Evolutionary conservation across 495 filamentous ascomycete genomes (phyloP).

Genomic region (Aspergillus sparsus): DNA sequence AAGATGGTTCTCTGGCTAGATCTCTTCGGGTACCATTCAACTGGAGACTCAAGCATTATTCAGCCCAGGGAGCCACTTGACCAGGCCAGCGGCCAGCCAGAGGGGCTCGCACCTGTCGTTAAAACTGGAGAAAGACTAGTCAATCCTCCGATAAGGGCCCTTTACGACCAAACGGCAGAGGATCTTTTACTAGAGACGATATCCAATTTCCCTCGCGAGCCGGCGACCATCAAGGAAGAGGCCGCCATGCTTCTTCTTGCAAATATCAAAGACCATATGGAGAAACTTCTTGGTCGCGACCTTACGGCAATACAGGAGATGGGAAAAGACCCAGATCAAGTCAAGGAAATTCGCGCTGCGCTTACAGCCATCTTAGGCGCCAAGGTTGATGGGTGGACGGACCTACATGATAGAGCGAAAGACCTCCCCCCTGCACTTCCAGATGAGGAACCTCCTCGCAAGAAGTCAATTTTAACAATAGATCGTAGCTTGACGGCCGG

Average conservation of each 20-base stretch:
- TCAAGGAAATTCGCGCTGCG: constrained; percentile 49
- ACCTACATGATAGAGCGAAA: constrained; percentile 47
- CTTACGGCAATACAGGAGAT: constrained; percentile 51
- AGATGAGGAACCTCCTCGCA: constrained; percentile 43
- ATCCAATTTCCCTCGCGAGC: constrained; percentile 49
- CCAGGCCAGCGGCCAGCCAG: constrained; percentile 33
- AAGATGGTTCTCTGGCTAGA: constrained; percentile 91
- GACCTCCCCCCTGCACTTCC: constrained; percentile 44
- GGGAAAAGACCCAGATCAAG: constrained; percentile 50
- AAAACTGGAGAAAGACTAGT: constrained; percentile 49
- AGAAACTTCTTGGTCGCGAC: constrained; percentile 49
- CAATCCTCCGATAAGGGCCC: constrained; percentile 46
- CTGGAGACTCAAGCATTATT: constrained; percentile 53
- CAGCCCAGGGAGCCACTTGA: constrained; percentile 49
- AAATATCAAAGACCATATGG: constrained; percentile 55
- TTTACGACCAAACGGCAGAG: constrained; percentile 51
- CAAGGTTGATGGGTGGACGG: constrained; percentile 51
- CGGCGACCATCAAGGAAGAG: constrained; percentile 52
- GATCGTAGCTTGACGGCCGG: constrained; percentile 48
- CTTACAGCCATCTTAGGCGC: constrained; percentile 50
- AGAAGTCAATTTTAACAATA: constrained; percentile 47
- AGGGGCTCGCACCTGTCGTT: constrained; percentile 49
- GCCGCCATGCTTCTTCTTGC: constrained; percentile 52
- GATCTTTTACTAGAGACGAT: constrained; percentile 50
- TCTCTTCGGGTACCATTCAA: constrained; percentile 69